Evolutionary conservation across 2,329 filamentous ascomycete genomes (phyloP).

Genomic region (Aspergillus hiratsukae): DNA sequence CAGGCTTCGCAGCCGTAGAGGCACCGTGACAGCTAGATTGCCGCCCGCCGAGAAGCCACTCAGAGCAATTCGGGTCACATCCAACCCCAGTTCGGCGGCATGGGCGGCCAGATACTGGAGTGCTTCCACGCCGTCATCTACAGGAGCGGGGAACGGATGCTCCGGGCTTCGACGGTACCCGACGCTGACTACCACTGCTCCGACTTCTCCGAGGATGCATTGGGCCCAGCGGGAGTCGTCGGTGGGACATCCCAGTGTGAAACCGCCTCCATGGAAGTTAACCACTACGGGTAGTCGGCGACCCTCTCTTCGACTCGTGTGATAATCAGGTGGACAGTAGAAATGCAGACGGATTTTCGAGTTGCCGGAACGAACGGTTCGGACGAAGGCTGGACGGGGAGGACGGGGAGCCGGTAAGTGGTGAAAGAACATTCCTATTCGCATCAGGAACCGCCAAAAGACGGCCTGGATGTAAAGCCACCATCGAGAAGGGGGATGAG

Average conservation of each 20-base stretch:
- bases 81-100: constrained; percentile 53
- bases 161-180: constrained; percentile 60
- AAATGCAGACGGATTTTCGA: constrained; percentile 53
- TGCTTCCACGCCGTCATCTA: constrained; percentile 61
- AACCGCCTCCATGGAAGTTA: constrained; percentile 63
- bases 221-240: constrained; percentile 60
- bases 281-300: constrained; percentile 54
- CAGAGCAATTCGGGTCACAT: constrained; percentile 54
- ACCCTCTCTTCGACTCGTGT: constrained; percentile 28
- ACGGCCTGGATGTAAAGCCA: constrained; percentile 60
- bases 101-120: constrained; percentile 55
- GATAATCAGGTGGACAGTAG: constrained; percentile 52
- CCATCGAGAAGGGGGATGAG: constrained; percentile 45
- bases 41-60: constrained; percentile 61
- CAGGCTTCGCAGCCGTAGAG: constrained; percentile 51
- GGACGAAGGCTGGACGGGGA: constrained; percentile 56
- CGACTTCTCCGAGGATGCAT: constrained; percentile 51
- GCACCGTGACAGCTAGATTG: constrained; percentile 60
- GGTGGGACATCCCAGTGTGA: constrained; percentile 55
- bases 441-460: constrained; percentile 65
- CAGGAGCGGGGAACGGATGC: constrained; percentile 58
- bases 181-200: constrained; percentile 57
- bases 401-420: constrained; percentile 57
- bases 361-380: constrained; percentile 50
- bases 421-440: constrained; percentile 65